Evolutionary conservation across 2,329 filamentous ascomycete genomes (phyloP).

Genomic region (Colletotrichum theobromicola): DNA sequence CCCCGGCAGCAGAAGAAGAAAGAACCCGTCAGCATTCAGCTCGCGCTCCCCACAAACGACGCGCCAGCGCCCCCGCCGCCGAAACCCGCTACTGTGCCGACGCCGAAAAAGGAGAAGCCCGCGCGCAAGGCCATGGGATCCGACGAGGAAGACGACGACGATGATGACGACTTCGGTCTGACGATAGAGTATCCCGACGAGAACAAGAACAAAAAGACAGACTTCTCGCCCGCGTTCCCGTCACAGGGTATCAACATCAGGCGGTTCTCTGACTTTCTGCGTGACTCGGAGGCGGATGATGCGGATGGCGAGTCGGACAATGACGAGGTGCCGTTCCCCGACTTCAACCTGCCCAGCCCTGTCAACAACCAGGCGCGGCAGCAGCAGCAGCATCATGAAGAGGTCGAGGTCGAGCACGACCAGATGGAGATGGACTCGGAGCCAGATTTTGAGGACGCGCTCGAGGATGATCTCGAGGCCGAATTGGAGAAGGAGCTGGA

Average conservation of each 20-base stretch:
- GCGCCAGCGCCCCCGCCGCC: conserved; percentile 22
- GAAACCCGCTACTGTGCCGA: background rate
- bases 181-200: conserved; percentile 65
- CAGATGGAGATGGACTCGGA: conserved; percentile 30
- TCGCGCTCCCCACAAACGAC: conserved; percentile 38
- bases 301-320: conserved; percentile 53
- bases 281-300: conserved; percentile 51
- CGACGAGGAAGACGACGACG: conserved; percentile 59
- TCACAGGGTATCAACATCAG: conserved; percentile 38
- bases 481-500: conserved; percentile 62
- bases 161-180: conserved; percentile 62
- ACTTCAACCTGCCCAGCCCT: conserved; percentile 59
- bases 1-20: conserved; percentile 38
- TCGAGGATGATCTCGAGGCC: conserved; percentile 60
- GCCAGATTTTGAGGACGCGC: conserved; percentile 39
- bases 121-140: conserved; percentile 40
- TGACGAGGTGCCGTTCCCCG: conserved; percentile 44
- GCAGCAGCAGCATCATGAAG: conserved; percentile 27
- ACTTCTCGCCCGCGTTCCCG: conserved; percentile 57
- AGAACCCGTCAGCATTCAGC: conserved; percentile 39
- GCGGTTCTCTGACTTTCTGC: conserved; percentile 59
- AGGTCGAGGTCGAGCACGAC: conserved; percentile 26
- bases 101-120: conserved; percentile 30
- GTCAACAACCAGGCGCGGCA: conserved; percentile 44
- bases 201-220: conserved; percentile 33